phyloP scores from a whole-genome alignment of 108 stramenopile species.

The Cylindrotheca closterium region DNA sequence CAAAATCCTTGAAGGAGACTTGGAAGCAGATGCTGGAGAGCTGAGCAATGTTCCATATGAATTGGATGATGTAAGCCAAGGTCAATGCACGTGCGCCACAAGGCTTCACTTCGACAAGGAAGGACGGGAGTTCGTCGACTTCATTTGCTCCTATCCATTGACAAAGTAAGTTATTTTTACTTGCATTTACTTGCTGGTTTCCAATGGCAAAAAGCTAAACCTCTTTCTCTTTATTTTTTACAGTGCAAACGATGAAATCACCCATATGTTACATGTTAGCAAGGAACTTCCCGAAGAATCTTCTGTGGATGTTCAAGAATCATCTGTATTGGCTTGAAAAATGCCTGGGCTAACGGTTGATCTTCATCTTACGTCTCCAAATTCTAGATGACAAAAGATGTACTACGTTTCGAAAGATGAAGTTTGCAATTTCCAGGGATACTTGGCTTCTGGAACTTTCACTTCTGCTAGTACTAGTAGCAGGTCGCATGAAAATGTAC shows the following conservation, averaged over 20 bases:
- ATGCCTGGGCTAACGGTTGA: too few relatives aligned
- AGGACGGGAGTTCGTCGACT: conserved; percentile 72
- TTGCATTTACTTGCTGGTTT: not conserved
- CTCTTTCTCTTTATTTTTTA: not conserved
- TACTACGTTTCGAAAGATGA: too few relatives aligned
- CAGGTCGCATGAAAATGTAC: conserved; percentile 1
- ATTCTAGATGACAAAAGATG: too few relatives aligned
- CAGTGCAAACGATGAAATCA: conserved; percentile 62
- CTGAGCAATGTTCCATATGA: conserved; percentile 21
- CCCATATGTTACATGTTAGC: conserved; percentile 67
- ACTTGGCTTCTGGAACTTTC: too few relatives aligned
- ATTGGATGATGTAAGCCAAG: conserved; percentile 51
- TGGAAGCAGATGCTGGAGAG: conserved; percentile 37
- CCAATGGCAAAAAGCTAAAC: not conserved
- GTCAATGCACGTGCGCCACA: conserved; percentile 50
- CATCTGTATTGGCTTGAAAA: too few relatives aligned
- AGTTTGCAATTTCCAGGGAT: too few relatives aligned
- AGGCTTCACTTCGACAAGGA: conserved; percentile 72
- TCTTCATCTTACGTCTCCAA: too few relatives aligned
- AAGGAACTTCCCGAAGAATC: conserved; percentile 63
- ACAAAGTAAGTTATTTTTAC: conserved; percentile 56
- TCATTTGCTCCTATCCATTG: conserved; percentile 80
- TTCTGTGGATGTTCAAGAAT: too few relatives aligned
- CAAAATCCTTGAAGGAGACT: conserved; percentile 50
- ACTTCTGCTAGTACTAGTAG: too few relatives aligned